Evolutionary conservation across 2,329 filamentous ascomycete species (phyloP).

Genomic region (Fusarium incarnatum): DNA sequence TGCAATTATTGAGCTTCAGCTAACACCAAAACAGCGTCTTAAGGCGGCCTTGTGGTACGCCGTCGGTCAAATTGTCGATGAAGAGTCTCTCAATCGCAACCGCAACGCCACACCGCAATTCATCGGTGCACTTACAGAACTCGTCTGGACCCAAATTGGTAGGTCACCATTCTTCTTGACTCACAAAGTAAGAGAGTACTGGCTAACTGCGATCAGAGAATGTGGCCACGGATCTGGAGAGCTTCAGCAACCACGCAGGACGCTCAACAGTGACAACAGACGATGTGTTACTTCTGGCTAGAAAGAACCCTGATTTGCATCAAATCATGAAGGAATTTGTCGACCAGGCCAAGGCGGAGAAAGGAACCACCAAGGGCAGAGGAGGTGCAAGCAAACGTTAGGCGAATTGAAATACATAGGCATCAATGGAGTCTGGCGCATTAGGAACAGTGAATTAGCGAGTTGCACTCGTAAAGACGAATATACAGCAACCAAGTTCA

Average conservation of each 20-base stretch:
- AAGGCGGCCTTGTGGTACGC: slow-evolving; percentile 88
- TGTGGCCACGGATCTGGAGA: slow-evolving; percentile 67
- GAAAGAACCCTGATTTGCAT: slow-evolving; percentile 88
- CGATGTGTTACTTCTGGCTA: slow-evolving; percentile 87
- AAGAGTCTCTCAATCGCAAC: slow-evolving; percentile 71
- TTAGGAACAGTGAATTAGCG: background rate
- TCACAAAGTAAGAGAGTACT: background rate
- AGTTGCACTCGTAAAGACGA: background rate
- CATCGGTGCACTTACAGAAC: slow-evolving; percentile 85
- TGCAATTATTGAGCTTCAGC: background rate
- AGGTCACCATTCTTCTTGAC: background rate
- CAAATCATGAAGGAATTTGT: slow-evolving; percentile 77
- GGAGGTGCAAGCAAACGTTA: slow-evolving; percentile 52
- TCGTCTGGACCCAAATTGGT: slow-evolving; percentile 91
- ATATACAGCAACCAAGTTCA: background rate
- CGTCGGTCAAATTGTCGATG: slow-evolving; percentile 88
- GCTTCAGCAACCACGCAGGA: slow-evolving; percentile 78
- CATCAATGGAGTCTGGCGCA: slow-evolving; percentile 30
- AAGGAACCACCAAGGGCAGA: slow-evolving; percentile 43
- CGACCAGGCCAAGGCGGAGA: slow-evolving; percentile 66
- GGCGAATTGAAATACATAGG: slow-evolving; percentile 16
- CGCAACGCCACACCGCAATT: slow-evolving; percentile 93
- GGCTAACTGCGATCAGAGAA: slow-evolving; percentile 57
- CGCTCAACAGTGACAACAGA: slow-evolving; percentile 83
- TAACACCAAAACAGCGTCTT: slow-evolving; percentile 67